Conservation (phyloP, 495 filamentous ascomycete species). For the Thozetella sp. region DNA sequence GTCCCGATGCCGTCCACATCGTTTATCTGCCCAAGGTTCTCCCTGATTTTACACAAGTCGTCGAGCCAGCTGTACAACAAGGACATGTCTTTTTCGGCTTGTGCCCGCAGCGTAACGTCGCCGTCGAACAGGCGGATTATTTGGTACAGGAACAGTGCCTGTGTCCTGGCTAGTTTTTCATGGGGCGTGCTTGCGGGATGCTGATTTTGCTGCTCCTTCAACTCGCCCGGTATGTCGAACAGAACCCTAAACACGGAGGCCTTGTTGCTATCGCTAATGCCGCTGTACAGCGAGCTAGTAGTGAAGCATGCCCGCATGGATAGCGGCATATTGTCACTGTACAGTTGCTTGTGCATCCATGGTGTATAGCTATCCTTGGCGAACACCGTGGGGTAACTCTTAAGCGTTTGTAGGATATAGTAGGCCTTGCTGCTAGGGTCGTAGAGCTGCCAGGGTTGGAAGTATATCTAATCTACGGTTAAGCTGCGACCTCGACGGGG, state of each 20-base stretch:
- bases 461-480: slow-evolving; percentile 17
- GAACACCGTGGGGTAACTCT: slow-evolving; percentile 21
- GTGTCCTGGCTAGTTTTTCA: slow-evolving; percentile 32
- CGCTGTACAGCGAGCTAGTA: slow-evolving; percentile 27
- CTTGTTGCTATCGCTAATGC: slow-evolving; percentile 26
- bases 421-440: slow-evolving; percentile 26
- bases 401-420: slow-evolving; percentile 23
- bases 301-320: slow-evolving; percentile 31
- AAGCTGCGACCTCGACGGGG: neutral
- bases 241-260: slow-evolving; percentile 27
- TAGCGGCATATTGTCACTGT: slow-evolving; percentile 24
- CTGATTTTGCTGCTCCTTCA: slow-evolving; percentile 9
- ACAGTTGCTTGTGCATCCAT: slow-evolving; percentile 32
- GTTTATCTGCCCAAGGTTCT: slow-evolving; percentile 23
- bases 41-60: slow-evolving; percentile 29
- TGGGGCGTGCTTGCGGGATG: slow-evolving; percentile 11
- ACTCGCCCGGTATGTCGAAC: slow-evolving; percentile 18
- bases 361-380: slow-evolving; percentile 25
- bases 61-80: slow-evolving; percentile 28
- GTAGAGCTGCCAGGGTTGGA: slow-evolving; percentile 32
- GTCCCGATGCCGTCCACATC: neutral
- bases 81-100: slow-evolving; percentile 31
- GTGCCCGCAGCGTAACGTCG: slow-evolving; percentile 27
- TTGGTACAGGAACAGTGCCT: slow-evolving; percentile 33
- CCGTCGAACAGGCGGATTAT: slow-evolving; percentile 39